Evolutionary conservation across 331 rosid species (phyloP).

Genomic region (Quercus phellos): DNA sequence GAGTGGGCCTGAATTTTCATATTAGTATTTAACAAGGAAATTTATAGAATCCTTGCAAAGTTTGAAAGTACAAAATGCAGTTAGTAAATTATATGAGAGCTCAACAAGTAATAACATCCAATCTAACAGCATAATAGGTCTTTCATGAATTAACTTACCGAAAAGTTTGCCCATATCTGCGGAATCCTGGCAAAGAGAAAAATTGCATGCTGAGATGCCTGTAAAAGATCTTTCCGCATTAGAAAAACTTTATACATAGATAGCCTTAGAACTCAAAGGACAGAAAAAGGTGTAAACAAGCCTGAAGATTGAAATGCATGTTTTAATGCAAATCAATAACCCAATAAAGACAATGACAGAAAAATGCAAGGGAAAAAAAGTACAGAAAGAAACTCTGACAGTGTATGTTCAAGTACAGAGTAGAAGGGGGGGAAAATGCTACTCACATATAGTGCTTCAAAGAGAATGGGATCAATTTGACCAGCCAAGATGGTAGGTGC

Average conservation of each 20-base stretch:
- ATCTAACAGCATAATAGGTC: conserved; percentile 6
- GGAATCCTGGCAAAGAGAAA: conserved; percentile 93
- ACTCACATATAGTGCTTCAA: conserved; percentile 96
- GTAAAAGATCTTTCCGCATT: conserved; percentile 34
- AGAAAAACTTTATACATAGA: conserved; percentile 19
- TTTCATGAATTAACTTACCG: conserved; percentile 56
- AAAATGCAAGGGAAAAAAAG: neutral
- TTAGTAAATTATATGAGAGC: neutral
- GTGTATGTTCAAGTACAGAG: conserved; percentile 3
- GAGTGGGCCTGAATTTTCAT: neutral
- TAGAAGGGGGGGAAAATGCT: conserved; percentile 7
- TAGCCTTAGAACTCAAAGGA: conserved; percentile 6
- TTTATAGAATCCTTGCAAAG: conserved; percentile 4
- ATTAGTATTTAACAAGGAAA: neutral
- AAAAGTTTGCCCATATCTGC: conserved; percentile 92
- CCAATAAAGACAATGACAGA: neutral
- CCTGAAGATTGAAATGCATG: neutral
- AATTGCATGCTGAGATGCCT: conserved; percentile 93
- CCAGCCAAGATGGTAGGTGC: conserved; percentile 95
- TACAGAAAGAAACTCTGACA: conserved; percentile 7
- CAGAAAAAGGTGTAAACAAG: neutral
- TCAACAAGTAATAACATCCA: neutral
- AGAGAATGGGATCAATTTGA: conserved; percentile 73
- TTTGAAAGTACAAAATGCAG: conserved; percentile 2
- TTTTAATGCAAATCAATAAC: neutral